phyloP scores from a whole-genome alignment of 1,284 basidiomycete species.

The Hymenochaete sp. region DNA sequence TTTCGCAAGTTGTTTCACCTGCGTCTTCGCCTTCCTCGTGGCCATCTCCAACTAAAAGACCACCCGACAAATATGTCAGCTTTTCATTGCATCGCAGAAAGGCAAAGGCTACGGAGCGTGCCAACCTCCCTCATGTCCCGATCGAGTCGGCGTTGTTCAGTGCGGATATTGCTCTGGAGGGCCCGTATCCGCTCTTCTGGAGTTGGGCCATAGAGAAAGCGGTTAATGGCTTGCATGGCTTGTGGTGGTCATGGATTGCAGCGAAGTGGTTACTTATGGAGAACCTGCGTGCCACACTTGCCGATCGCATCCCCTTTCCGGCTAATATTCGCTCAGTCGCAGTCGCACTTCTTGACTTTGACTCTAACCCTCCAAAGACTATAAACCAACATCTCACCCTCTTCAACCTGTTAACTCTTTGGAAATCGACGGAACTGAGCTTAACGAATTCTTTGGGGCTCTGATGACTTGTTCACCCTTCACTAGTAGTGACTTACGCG shows the following conservation, averaged over 20 bases:
- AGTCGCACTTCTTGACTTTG: too few species aligned
- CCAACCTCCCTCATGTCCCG: constrained; percentile 90
- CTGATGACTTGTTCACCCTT: too few species aligned
- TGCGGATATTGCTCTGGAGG: constrained; percentile 82
- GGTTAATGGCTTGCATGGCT: constrained; percentile 83
- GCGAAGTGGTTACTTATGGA: background rate
- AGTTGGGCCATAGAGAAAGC: constrained; percentile 90
- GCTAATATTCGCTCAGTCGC: too few species aligned
- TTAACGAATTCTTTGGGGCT: too few species aligned
- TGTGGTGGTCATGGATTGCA: constrained; percentile 11
- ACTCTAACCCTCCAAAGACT: too few species aligned
- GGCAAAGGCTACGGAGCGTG: constrained; percentile 12
- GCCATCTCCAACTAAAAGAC: constrained; percentile 67
- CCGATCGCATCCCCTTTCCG: too few species aligned
- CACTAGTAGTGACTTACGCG: too few species aligned
- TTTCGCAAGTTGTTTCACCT: constrained; percentile 84
- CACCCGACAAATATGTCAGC: background rate
- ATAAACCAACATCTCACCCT: too few species aligned
- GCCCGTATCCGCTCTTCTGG: constrained; percentile 84
- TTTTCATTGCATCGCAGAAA: too few species aligned
- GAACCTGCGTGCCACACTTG: background rate
- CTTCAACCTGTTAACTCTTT: too few species aligned
- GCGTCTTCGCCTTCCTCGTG: constrained; percentile 71
- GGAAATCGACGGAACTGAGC: too few species aligned
- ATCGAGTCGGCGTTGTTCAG: constrained; percentile 76